Percentiles rank a stretch among this genome's conserved stretches.
Conservation (phyloP, 768 basidiomycete species). For the Clavaria fumosa region DNA sequence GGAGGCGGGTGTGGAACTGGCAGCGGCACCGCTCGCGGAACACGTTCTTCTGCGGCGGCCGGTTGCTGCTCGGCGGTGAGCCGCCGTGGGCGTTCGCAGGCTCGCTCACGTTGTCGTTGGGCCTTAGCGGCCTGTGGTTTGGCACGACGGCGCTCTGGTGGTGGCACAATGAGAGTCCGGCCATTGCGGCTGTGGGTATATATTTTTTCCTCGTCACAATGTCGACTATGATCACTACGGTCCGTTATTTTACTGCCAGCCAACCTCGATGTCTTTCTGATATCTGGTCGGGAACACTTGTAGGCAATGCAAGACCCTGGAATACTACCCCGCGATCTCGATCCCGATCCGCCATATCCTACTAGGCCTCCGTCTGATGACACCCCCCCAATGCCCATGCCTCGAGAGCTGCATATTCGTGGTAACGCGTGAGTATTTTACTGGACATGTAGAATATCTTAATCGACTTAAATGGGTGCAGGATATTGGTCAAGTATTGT, state of each 20-base stretch:
- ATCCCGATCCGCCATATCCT: conserved; percentile 72
- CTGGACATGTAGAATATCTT: not conserved
- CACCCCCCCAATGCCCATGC: conserved; percentile 46
- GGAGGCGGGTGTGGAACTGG: conserved; percentile 37
- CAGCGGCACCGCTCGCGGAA: conserved; percentile 58
- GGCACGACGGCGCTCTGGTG: conserved; percentile 81
- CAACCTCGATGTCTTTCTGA: too few species aligned
- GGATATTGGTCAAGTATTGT: conserved; percentile 88
- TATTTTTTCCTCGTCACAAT: conserved; percentile 48
- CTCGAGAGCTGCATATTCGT: conserved; percentile 69
- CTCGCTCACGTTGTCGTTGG: conserved; percentile 43
- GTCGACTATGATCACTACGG: conserved; percentile 64
- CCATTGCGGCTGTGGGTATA: conserved; percentile 39
- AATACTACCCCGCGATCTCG: conserved; percentile 76
- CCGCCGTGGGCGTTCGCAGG: conserved; percentile 67
- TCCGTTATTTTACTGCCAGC: too few species aligned
- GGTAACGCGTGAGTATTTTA: conserved; percentile 46
- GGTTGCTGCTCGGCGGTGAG: conserved; percentile 74
- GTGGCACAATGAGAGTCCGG: conserved; percentile 68
- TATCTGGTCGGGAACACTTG: conserved; percentile 2
- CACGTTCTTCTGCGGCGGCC: conserved; percentile 58
- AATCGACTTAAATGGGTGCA: conserved; percentile 17
- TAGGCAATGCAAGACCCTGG: conserved; percentile 77
- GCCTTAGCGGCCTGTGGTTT: conserved; percentile 70
- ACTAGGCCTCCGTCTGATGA: conserved; percentile 48